Evolutionary conservation across 2,329 filamentous ascomycete species (phyloP).

Genomic region (Trichoderma sp.): DNA sequence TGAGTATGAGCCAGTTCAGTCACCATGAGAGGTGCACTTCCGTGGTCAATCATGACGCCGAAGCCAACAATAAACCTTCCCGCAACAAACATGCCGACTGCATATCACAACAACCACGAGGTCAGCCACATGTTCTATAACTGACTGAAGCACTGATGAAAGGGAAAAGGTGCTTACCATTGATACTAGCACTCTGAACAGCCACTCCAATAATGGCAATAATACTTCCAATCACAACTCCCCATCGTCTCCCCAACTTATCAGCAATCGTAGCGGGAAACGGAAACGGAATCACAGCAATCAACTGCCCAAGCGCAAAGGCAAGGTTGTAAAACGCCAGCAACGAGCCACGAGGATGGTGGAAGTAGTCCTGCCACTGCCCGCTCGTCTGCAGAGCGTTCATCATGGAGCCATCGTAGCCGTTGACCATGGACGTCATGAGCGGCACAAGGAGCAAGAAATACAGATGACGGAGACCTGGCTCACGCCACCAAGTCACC

Average conservation of each 20-base stretch:
- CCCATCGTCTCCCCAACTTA: conserved; percentile 2
- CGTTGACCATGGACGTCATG: conserved; percentile 5
- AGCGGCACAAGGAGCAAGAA: conserved; percentile 3
- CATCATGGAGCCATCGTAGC: conserved; percentile 20
- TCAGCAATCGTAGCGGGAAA: conserved; percentile 2
- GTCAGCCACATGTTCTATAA: neutral
- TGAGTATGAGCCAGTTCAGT: conserved; percentile 68
- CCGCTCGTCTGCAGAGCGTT: conserved; percentile 9
- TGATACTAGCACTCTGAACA: conserved; percentile 6
- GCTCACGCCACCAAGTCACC: conserved; percentile 14
- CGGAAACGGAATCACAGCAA: conserved; percentile 12
- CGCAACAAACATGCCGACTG: conserved; percentile 36
- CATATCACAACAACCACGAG: neutral
- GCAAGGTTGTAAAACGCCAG: conserved; percentile 5
- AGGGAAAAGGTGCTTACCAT: conserved; percentile 35
- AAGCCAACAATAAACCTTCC: conserved; percentile 55
- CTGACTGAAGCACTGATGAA: neutral
- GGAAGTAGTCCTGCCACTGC: conserved; percentile 16
- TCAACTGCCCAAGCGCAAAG: neutral
- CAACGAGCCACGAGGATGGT: neutral
- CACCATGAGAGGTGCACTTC: conserved; percentile 62
- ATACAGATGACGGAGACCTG: neutral
- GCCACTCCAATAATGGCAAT: conserved; percentile 14
- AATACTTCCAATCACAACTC: conserved; percentile 3
- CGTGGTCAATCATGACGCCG: conserved; percentile 63